Evolutionary conservation across 2,329 filamentous ascomycete genomes (phyloP).

Genomic region (Diaporthe sp.): DNA sequence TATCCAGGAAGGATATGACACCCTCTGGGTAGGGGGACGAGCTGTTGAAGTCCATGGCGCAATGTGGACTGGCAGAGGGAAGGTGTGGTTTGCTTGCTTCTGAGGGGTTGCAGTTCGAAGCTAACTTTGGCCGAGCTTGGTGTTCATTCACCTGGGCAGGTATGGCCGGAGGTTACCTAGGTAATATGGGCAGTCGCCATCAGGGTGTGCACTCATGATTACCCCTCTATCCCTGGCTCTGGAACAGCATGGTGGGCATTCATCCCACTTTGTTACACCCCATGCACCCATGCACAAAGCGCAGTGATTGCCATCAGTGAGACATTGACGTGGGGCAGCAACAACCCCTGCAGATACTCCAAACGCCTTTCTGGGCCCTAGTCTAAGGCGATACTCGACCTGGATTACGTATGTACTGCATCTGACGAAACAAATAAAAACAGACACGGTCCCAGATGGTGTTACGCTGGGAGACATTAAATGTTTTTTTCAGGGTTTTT

Average conservation of each 20-base stretch:
- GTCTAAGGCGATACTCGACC: not conserved
- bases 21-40: conserved; percentile 78
- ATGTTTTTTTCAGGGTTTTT: not conserved
- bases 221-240: not conserved
- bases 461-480: not conserved
- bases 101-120: not conserved
- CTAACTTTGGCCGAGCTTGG: not conserved
- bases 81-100: not conserved
- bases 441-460: not conserved
- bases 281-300: conserved; percentile 6
- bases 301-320: not conserved
- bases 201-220: not conserved
- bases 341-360: conserved; percentile 4
- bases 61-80: not conserved
- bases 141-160: not conserved
- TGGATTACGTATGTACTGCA: not conserved
- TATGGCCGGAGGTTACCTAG: not conserved
- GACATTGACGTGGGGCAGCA: conserved; percentile 4
- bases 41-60: conserved; percentile 75
- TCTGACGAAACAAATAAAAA: not conserved
- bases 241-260: not conserved
- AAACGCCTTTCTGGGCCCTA: not conserved
- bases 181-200: not conserved
- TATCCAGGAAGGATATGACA: conserved; percentile 86
- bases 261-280: conserved; percentile 15